Base-by-base conservation (phyloP, 2,329 filamentous ascomycete species). In the Atkinsonella hypoxylon region DNA sequence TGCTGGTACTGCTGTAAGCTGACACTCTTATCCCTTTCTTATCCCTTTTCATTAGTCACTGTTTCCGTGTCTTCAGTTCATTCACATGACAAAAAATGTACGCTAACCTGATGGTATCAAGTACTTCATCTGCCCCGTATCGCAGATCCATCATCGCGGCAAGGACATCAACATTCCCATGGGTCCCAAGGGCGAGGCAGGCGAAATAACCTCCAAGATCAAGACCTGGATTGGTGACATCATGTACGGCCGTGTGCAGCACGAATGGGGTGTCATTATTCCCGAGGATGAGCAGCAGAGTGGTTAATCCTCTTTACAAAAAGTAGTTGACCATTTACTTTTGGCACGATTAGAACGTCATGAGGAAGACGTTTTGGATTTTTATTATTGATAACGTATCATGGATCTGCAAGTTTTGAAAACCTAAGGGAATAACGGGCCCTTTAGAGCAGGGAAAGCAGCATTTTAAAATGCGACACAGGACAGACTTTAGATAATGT, bases 1-100 rank as follows among this genome's bases (percentile, higher is more conserved):
- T 8, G 82, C 86, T 34, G 90, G 91, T 17, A 96, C 90, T 55
- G 90, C 90, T 51, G 83, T 86, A 73, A 73, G 82, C 78, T 48
- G 11, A 20, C 18, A 11, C 9, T 22, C n/a, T 30, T 18, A 50
- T 7, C 20, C 31, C n/a, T n/a, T 20, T 43, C 2, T 32, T 48
- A 11, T 38, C 43, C 17, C 34, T 47, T 30, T 42, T 26, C 41
- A 15, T 41, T 32, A n/a, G 30, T 1, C 34, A n/a, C 39, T 12
- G 2, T 26, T 42, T 13, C 40, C n/a, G 13, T 12, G 15, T 15
- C 13, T 11, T 41, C 34, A 15, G n/a, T 34, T 36, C 43, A 26
- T 59, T 66, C 45, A 64, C 53, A 12, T 48, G 0, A 10, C 45
- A 34, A 44, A 18, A 11, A 44, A 15, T 15, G 22, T 5, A 20